Percentiles rank a stretch among this genome's conserved stretches.
Evolutionary conservation across 2,329 filamentous ascomycete species (phyloP).

Genomic region (Trichoderma sp.): DNA sequence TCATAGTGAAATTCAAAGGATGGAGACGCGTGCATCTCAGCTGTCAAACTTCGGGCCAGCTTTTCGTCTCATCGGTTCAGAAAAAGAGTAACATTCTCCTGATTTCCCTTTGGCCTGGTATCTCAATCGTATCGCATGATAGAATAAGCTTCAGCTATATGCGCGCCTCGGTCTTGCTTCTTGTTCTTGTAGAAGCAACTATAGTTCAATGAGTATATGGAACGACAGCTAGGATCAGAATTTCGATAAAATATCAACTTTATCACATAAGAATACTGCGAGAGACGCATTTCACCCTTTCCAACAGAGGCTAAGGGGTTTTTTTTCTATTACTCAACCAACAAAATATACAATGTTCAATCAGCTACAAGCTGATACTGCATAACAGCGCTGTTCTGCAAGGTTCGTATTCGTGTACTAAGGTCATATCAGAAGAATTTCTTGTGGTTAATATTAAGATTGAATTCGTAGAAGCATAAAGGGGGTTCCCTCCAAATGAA

Average conservation of each 20-base stretch:
- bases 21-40: conserved; percentile 19
- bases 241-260: neutral
- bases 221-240: neutral
- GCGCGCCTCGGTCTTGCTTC: neutral
- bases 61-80: conserved; percentile 17
- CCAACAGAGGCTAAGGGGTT: neutral
- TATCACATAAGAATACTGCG: neutral
- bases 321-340: neutral
- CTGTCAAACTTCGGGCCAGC: conserved; percentile 15
- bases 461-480: neutral
- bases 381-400: neutral
- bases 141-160: neutral
- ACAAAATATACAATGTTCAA: neutral
- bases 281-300: neutral
- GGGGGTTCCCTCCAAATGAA: neutral
- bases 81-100: neutral
- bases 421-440: neutral
- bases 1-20: conserved; percentile 14
- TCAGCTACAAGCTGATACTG: neutral
- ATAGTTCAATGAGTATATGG: neutral
- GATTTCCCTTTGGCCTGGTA: neutral
- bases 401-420: neutral
- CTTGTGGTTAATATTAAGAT: neutral
- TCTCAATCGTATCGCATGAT: neutral
- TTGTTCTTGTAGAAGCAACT: neutral